Evolutionary conservation across 1,284 basidiomycete genomes (phyloP).

Genomic region (Cryptococcus neoformans): DNA sequence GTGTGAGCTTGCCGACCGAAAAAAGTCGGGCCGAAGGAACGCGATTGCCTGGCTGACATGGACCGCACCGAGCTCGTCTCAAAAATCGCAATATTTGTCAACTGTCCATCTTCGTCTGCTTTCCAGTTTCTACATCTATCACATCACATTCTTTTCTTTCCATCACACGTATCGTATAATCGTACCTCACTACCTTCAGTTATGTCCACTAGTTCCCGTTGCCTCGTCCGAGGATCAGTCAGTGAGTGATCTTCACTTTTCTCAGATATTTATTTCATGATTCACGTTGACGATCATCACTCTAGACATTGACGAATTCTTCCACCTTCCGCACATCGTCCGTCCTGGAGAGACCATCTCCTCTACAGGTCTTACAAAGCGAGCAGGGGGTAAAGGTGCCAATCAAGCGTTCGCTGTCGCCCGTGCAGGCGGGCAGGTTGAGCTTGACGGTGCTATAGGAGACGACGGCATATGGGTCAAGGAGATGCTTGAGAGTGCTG

Average conservation of each 20-base stretch:
- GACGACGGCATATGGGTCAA: slow-evolving; percentile 47
- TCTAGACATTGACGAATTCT: slow-evolving; percentile 51
- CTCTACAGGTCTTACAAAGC: slow-evolving; percentile 43
- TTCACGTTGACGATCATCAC: neutral
- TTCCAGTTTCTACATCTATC: neutral
- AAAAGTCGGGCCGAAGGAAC: no score
- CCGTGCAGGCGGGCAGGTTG: slow-evolving; percentile 44
- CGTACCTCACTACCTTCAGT: no score
- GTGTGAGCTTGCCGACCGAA: no score
- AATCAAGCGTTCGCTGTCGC: slow-evolving; percentile 52
- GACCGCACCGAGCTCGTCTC: no score
- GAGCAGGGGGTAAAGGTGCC: slow-evolving; percentile 54
- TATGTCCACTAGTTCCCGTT: slow-evolving; percentile 11
- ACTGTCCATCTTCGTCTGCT: neutral
- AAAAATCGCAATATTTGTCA: neutral
- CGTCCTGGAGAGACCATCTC: slow-evolving; percentile 53
- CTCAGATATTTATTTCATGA: no score
- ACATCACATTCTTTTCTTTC: neutral
- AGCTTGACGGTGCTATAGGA: slow-evolving; percentile 47
- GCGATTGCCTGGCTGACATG: no score
- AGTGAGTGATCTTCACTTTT: slow-evolving; percentile 28
- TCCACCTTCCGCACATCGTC: slow-evolving; percentile 50
- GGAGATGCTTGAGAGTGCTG: slow-evolving; percentile 33
- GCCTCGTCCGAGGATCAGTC: slow-evolving; percentile 49
- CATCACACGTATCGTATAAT: neutral